Evolutionary conservation across 106 monocot genomes (phyloP).

Genomic region (Xerophyta viscosa): DNA sequence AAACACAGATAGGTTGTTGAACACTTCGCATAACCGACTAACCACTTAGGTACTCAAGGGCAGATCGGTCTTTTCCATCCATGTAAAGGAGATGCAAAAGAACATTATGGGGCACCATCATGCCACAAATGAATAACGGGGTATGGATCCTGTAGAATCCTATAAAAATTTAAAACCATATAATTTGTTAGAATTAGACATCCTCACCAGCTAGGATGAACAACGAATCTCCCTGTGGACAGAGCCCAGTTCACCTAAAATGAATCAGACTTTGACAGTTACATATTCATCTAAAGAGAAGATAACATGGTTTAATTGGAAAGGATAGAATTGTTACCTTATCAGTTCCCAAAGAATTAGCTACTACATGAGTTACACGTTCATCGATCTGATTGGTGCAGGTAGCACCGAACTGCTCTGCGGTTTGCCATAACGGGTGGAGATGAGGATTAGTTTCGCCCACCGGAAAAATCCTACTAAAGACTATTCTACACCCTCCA

Average conservation of each 20-base stretch:
- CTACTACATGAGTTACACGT: slow-evolving; percentile 94
- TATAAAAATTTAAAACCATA: no score
- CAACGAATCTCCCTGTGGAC: slow-evolving; percentile 75
- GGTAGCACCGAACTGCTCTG: slow-evolving; percentile 92
- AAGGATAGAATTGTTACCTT: slow-evolving; percentile 58
- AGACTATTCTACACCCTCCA: slow-evolving; percentile 76
- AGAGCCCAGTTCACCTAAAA: slow-evolving; percentile 94
- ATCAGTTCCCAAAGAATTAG: slow-evolving; percentile 84
- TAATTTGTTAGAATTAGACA: slow-evolving; percentile 2
- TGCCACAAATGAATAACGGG: no score
- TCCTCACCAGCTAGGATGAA: slow-evolving; percentile 88
- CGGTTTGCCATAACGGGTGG: slow-evolving; percentile 90
- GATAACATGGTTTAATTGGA: no score
- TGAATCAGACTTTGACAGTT: no score
- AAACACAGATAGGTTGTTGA: no score
- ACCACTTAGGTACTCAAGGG: no score
- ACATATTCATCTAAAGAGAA: no score
- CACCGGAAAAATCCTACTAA: slow-evolving; percentile 90
- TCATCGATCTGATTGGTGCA: slow-evolving; percentile 90
- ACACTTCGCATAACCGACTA: no score
- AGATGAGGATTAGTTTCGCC: slow-evolving; percentile 82
- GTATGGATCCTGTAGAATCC: no score
- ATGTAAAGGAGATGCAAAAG: no score
- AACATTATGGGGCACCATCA: no score
- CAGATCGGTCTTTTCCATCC: no score